Percentiles rank a stretch among this genome's conserved stretches.
Conservation (phyloP, 164 flowering plant species). For the Annona cherimola region DNA sequence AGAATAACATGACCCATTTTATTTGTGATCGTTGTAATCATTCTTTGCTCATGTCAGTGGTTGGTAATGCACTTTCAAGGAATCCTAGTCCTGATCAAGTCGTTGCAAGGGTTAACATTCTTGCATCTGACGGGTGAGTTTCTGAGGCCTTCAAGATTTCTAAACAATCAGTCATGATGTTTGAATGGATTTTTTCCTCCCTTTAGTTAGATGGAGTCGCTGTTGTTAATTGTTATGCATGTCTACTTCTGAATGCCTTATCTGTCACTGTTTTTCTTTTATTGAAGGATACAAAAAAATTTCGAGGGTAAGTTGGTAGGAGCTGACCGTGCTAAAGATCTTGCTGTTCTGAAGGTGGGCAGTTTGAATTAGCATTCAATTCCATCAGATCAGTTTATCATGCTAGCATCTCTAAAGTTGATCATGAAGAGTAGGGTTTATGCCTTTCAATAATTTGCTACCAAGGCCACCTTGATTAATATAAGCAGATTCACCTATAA, state of each 20-base stretch:
- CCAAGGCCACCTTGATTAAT: conserved; percentile 1
- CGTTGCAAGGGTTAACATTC: conserved; percentile 90
- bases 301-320: conserved; percentile 88
- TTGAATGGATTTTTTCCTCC: not conserved
- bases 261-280: conserved; percentile 12
- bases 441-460: not conserved
- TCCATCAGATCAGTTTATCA: not conserved
- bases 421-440: not conserved
- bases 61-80: conserved; percentile 84
- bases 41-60: conserved; percentile 37
- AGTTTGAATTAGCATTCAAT: not conserved
- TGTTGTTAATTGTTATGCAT: not conserved
- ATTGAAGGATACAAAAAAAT: conserved; percentile 75
- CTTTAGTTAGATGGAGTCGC: not conserved
- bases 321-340: conserved; percentile 95
- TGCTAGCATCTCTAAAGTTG: not conserved
- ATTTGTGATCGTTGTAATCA: not conserved
- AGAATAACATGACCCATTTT: not conserved
- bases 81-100: conserved; percentile 75
- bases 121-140: conserved; percentile 85
- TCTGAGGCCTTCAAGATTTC: conserved; percentile 7
- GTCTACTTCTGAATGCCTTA: conserved; percentile 1
- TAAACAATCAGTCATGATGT: conserved; percentile 10
- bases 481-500: not conserved
- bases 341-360: conserved; percentile 82